Conservation (phyloP, 768 basidiomycete genomes). For the Termitomyces eurrhizus region DNA sequence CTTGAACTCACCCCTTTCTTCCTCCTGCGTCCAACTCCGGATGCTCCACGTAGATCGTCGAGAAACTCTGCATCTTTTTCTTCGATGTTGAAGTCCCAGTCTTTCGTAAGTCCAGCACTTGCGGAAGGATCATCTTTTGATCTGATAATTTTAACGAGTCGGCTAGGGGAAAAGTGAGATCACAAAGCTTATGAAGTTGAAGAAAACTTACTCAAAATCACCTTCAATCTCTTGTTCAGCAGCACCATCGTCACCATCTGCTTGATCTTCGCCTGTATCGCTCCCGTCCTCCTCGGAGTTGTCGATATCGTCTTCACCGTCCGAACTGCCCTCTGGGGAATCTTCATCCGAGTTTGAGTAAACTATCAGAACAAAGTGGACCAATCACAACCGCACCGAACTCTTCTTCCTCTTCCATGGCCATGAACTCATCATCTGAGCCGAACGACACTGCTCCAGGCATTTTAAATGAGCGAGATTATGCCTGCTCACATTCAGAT, state of each 20-base stretch:
- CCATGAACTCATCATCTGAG: conserved; percentile 16
- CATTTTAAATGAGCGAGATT: neutral
- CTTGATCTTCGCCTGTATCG: conserved; percentile 13
- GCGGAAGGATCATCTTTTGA: conserved; percentile 40
- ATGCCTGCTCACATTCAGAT: conserved; percentile 1
- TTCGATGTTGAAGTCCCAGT: conserved; percentile 73
- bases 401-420: conserved; percentile 18
- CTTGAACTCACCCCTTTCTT: conserved; percentile 36
- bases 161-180: conserved; percentile 33
- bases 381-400: conserved; percentile 7
- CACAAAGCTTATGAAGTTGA: neutral
- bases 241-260: conserved; percentile 19
- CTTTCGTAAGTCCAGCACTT: conserved; percentile 46
- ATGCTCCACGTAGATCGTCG: conserved; percentile 70
- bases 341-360: conserved; percentile 1
- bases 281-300: conserved; percentile 11
- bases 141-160: conserved; percentile 65
- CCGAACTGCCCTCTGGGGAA: conserved; percentile 10
- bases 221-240: conserved; percentile 51
- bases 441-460: conserved; percentile 2
- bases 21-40: conserved; percentile 61
- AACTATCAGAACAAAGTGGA: neutral
- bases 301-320: conserved; percentile 7
- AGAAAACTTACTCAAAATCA: conserved; percentile 48
- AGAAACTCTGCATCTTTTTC: conserved; percentile 67